Evolutionary conservation across 495 filamentous ascomycete genomes (phyloP).

Genomic region (Penicillium riverlandense): DNA sequence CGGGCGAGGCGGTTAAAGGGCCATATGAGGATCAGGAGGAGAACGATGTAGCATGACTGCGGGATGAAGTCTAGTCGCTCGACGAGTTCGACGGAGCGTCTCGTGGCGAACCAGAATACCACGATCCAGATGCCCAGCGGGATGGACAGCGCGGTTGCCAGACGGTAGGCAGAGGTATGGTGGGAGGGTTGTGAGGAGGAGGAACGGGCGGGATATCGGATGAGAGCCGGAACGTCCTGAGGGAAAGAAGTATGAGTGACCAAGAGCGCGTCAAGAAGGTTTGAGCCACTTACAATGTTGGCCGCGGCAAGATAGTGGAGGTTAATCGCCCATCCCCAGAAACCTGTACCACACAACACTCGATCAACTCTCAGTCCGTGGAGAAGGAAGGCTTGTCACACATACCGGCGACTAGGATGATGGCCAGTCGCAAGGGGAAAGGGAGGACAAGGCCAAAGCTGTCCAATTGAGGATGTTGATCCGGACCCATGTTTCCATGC

Average conservation of each 20-base stretch:
- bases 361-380: not conserved
- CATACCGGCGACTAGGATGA: conserved; percentile 72
- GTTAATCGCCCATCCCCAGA: conserved; percentile 88
- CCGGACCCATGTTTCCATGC: conserved; percentile 67
- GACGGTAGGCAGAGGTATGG: conserved; percentile 72
- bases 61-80: conserved; percentile 73
- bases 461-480: conserved; percentile 75
- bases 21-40: conserved; percentile 61
- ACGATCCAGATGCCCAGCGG: conserved; percentile 63
- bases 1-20: conserved; percentile 65
- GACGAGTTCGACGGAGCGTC: conserved; percentile 57
- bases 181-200: conserved; percentile 60
- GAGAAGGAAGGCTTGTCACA: not conserved
- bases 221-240: conserved; percentile 70
- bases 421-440: conserved; percentile 75
- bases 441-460: conserved; percentile 76
- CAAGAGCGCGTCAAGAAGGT: not conserved
- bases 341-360: conserved; percentile 41
- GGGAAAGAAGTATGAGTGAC: not conserved
- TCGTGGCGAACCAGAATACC: conserved; percentile 77
- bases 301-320: conserved; percentile 68
- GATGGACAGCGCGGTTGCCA: conserved; percentile 66
- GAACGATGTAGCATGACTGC: conserved; percentile 65
- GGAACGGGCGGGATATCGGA: conserved; percentile 67
- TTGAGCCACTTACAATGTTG: conserved; percentile 53